Base-by-base conservation (phyloP, 148 eudicot genomes). In the Rhododendron griersonianum region DNA sequence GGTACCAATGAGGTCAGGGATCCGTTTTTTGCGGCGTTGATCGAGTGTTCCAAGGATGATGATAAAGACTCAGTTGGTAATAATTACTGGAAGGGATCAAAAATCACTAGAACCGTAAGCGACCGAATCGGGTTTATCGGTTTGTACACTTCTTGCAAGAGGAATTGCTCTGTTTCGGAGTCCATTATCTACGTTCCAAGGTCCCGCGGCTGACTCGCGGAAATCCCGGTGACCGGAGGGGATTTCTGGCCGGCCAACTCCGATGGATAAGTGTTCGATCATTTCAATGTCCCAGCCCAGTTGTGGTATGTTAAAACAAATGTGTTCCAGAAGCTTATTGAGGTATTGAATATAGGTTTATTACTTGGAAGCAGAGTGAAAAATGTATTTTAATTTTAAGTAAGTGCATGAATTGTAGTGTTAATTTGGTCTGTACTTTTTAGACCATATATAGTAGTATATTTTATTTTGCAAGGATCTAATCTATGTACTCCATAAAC, bases 11-110 rank as follows among this genome's bases (percentile, higher is more conserved):
- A 69, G 30, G 33, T 69, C 11, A 85, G 69, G 74, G 94, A 91
- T 79, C 94, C 94, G 1, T 92, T 92, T 74, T 91, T 90, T 19
- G 93, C 89, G 28, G 98, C 98, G 0, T 81, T 95, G 1, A 90
- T 95, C 4, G 94, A 93, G 90, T 93, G 95, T 47, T 95, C 98
- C 14, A 95, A 95, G 85, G 91, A 86, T 73, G 85, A 80, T 39
- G 47, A 80, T 89, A 90, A 91, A 63, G 90, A 90, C 37, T 0
- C n/a, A 5, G 7, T 30, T 69, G 87, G 35, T 19, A 33, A 25
- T 18, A 30, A 44, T 35, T 61, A 47, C 23, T 84, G 83, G 81
- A 88, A 88, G 59, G 25, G 67, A 55, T 84, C 90, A 3, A 90
- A 80, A 83, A 78, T 87, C 19, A 82, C 83, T 33, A 89, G 87